Evolutionary conservation across 345 rosid species (phyloP).

Genomic region (Citrus sinensis): DNA sequence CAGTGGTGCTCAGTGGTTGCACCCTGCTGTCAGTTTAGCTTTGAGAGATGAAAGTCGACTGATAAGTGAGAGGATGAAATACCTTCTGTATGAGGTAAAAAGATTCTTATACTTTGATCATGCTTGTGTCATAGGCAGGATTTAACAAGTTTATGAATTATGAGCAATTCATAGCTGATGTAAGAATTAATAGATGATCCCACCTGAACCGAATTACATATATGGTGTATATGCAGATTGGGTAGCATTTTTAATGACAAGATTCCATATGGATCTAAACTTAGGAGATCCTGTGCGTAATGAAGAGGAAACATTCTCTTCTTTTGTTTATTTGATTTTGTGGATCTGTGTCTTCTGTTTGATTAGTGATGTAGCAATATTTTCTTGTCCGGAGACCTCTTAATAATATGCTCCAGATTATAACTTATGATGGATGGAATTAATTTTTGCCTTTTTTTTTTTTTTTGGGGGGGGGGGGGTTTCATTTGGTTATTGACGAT

Average conservation of each 20-base stretch:
- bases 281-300: background rate
- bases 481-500: constrained; percentile 5
- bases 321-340: background rate
- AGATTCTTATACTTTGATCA: background rate
- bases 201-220: background rate
- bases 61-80: constrained; percentile 92
- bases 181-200: background rate
- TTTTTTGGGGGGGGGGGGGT: background rate
- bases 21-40: constrained; percentile 91
- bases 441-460: background rate
- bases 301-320: background rate
- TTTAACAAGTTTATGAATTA: background rate
- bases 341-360: background rate
- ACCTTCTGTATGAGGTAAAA: constrained; percentile 82
- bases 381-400: background rate
- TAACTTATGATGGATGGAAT: background rate
- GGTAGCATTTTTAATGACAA: background rate
- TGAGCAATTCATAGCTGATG: background rate
- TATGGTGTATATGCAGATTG: background rate
- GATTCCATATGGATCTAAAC: background rate
- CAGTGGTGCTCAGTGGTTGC: constrained; percentile 80
- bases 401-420: background rate
- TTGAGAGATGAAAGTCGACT: constrained; percentile 83
- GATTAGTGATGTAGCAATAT: background rate
- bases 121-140: background rate